These are phyloP conservation scores for Marasmius sp. DNA, from an alignment of 1,284 basidiomycete genomes.

Conservation along the genomic window DNA sequence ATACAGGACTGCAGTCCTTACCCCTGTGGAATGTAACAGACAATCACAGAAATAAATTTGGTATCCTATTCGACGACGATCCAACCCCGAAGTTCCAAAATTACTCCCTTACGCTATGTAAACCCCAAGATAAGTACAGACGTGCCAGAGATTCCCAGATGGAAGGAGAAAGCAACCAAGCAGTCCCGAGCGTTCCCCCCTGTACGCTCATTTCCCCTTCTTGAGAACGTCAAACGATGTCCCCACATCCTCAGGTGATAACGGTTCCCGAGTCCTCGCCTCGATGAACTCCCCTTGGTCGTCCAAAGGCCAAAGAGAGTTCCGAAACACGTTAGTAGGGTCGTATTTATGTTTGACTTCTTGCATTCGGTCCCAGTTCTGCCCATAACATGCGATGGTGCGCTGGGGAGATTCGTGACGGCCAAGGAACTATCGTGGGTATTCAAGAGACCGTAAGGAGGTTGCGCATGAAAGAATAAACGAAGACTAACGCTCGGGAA, in stretches of 20 bases:
- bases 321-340: conserved; percentile 69
- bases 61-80: no score
- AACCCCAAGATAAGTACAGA: no score
- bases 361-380: conserved; percentile 69
- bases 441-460: conserved; percentile 13
- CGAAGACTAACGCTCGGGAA: conserved; percentile 71
- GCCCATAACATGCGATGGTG: conserved; percentile 67
- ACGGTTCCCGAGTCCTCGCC: conserved; percentile 56
- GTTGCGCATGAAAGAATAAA: background rate
- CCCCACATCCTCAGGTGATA: conserved; percentile 30
- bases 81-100: no score
- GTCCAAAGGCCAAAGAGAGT: conserved; percentile 77
- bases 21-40: no score
- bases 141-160: no score
- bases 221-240: conserved; percentile 1
- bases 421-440: conserved; percentile 66
- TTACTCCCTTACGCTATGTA: no score
- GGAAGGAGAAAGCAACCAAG: no score
- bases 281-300: conserved; percentile 48
- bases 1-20: no score
- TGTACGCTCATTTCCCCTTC: background rate
- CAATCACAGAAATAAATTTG: no score
- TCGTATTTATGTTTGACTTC: conserved; percentile 76
- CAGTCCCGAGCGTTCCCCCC: no score
- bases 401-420: conserved; percentile 64